A percentile compares a stretch with the other conserved stretches of the same genome.
phyloP scores from a whole-genome alignment of 257 asterid species.

The Solanum chilense region DNA sequence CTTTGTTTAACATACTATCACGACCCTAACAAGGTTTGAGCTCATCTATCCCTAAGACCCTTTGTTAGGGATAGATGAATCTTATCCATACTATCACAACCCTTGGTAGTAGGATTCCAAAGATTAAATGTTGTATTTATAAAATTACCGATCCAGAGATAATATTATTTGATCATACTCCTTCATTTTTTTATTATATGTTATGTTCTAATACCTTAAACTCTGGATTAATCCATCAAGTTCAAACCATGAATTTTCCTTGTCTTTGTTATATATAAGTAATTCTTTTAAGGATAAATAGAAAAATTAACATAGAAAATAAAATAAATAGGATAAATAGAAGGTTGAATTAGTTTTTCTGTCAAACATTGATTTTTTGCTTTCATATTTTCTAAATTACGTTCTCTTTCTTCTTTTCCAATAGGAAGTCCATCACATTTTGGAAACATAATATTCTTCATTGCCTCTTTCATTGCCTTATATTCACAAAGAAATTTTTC shows the following conservation, averaged over 20 bases:
- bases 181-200: not conserved
- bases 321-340: not conserved
- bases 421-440: conserved; percentile 21
- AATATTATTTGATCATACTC: not conserved
- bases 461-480: conserved; percentile 37
- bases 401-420: conserved; percentile 27
- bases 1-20: too few relatives aligned
- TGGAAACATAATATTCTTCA: conserved; percentile 26
- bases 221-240: not conserved
- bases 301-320: not conserved
- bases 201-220: too few relatives aligned
- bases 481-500: conserved; percentile 42
- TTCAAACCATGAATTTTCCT: not conserved
- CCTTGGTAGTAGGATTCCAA: not conserved
- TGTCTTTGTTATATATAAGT: not conserved
- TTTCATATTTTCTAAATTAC: conserved; percentile 19
- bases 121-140: not conserved
- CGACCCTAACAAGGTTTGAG: not conserved
- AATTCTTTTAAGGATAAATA: not conserved
- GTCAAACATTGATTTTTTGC: conserved; percentile 40
- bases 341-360: conserved; percentile 25
- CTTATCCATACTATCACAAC: not conserved
- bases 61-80: not conserved
- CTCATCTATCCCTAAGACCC: not conserved
- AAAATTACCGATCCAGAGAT: not conserved